These are phyloP conservation scores for Byssoonygena ceratinophila DNA, from an alignment of 2,329 filamentous ascomycete genomes.

Conservation along the genomic window DNA sequence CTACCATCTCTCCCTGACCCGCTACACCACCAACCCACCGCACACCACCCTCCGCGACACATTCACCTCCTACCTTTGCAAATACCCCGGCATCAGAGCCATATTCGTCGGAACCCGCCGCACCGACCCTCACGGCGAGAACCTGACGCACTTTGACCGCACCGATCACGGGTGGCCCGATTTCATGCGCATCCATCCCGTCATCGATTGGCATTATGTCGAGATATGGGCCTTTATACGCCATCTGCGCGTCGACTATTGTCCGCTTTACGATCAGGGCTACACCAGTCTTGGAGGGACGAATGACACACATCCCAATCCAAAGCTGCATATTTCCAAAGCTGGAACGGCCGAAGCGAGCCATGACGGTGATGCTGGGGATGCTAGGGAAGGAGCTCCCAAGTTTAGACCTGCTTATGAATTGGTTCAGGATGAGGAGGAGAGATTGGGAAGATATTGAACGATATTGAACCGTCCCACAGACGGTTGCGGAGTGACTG, in stretches of 20 bases:
- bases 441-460: slow-evolving; percentile 62
- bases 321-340: slow-evolving; percentile 46
- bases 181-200: slow-evolving; percentile 87
- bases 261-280: slow-evolving; percentile 72
- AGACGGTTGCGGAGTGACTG: too few species aligned
- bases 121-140: slow-evolving; percentile 81
- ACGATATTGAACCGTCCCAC: too few species aligned
- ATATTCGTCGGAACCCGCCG: slow-evolving; percentile 80
- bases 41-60: slow-evolving; percentile 58
- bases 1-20: slow-evolving; percentile 66
- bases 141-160: slow-evolving; percentile 68
- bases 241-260: slow-evolving; percentile 71
- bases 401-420: slow-evolving; percentile 65
- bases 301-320: slow-evolving; percentile 82
- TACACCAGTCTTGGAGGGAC: slow-evolving; percentile 90
- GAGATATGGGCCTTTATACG: slow-evolving; percentile 82
- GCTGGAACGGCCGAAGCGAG: too few species aligned
- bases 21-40: slow-evolving; percentile 55
- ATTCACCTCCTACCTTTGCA: slow-evolving; percentile 61
- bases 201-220: slow-evolving; percentile 94
- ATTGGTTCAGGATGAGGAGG: slow-evolving; percentile 61
- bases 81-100: slow-evolving; percentile 51
- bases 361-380: neutral
- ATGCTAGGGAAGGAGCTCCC: slow-evolving; percentile 1
- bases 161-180: slow-evolving; percentile 84